These are phyloP conservation scores for Schwanniomyces yamadae DNA, from an alignment of 805 yeast species.

Conservation along the genomic window DNA sequence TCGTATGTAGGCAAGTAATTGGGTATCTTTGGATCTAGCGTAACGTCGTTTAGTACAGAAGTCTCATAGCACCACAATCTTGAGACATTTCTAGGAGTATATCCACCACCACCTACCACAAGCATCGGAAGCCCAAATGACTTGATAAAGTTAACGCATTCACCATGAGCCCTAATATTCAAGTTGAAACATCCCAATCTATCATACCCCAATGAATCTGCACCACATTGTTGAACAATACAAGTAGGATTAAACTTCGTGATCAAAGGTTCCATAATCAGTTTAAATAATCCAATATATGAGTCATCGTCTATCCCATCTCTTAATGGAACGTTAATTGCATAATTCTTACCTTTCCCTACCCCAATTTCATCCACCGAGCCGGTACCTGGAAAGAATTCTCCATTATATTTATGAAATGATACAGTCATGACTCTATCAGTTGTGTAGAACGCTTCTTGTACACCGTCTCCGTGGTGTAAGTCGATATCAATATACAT, in stretches of 20 bases:
- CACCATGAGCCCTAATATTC: conserved; percentile 91
- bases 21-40: conserved; percentile 51
- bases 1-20: conserved; percentile 70
- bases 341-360: conserved; percentile 83
- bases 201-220: conserved; percentile 92
- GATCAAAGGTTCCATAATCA: conserved; percentile 86
- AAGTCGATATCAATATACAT: conserved; percentile 91
- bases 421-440: conserved; percentile 96
- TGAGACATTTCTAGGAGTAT: conserved; percentile 93
- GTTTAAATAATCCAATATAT: conserved; percentile 71
- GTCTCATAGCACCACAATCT: conserved; percentile 97
- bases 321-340: conserved; percentile 87
- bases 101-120: conserved; percentile 97
- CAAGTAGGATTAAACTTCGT: conserved; percentile 91
- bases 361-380: conserved; percentile 85
- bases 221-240: conserved; percentile 96
- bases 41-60: conserved; percentile 66
- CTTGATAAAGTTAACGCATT: conserved; percentile 86
- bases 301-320: conserved; percentile 96
- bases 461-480: conserved; percentile 98
- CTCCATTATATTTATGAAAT: conserved; percentile 91
- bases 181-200: conserved; percentile 91
- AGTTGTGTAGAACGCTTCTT: conserved; percentile 92
- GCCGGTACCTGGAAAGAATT: conserved; percentile 97
- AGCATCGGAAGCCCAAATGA: conserved; percentile 87